Base-by-base conservation (phyloP, 1,284 basidiomycete genomes). In the Volvariella volvacea region DNA sequence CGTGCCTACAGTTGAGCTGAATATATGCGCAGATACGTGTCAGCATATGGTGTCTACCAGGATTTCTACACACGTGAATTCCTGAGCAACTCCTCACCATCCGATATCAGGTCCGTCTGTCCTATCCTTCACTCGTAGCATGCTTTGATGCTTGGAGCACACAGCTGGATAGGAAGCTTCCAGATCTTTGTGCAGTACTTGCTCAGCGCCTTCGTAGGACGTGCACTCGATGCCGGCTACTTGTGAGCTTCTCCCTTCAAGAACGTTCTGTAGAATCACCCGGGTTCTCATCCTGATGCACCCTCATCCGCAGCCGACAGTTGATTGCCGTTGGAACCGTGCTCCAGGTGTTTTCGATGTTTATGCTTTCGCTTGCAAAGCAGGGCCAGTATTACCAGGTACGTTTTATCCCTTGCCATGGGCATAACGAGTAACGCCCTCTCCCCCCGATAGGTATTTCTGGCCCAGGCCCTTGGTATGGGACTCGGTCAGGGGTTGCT, bases 401-500 rank as follows among this genome's bases (percentile, higher is more conserved):
- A 28, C 25, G 25, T 28, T 28, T 28, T 12, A 28, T 28, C 25
- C 25, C 6, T 28, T 12, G 6, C 6, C 6, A 28, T 28, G 6
- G 25, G 12, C 25, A 28, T 28, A 6, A 47, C 31, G 22, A 45
- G 52, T 50, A 2, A n/a, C 9, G 36, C 36, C 30, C 41, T 25
- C n/a, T 33, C 3, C n/a, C n/a, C n/a, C n/a, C n/a, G n/a, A 22
- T 36, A 75, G 72, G 64, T 74, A 32, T 76, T 76, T 53, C 63
- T 78, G 15, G 61, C 70, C 1, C 74, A 77, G 54, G 74, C 63
- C 14, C 56, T 78, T 19, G 74, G 73, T n/a, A 68, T 73, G 57
- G 75, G 75, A 3, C 53, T 76, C 17, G 74, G 68, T 7, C 69
- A 70, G 50, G 67, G 70, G 3, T 53, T 76, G 21, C 61, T 76